phyloP scores from a whole-genome alignment of 2,329 filamentous ascomycete genomes.

The Teratosphaeria destructans region DNA sequence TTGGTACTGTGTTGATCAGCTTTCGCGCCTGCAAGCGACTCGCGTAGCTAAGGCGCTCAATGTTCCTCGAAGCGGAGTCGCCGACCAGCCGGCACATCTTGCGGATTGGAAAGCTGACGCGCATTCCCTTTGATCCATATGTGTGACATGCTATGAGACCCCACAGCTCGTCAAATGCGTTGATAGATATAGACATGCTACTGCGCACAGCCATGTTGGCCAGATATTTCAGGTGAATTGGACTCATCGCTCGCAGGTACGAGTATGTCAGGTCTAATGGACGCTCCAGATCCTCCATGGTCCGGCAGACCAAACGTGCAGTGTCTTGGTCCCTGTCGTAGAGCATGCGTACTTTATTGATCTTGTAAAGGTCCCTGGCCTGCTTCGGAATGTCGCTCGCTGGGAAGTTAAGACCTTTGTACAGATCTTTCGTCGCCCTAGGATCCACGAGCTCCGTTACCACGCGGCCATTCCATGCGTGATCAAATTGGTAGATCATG shows the following conservation, averaged over 20 bases:
- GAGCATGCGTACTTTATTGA: slow-evolving; percentile 79
- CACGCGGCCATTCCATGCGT: slow-evolving; percentile 70
- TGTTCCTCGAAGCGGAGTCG: slow-evolving; percentile 76
- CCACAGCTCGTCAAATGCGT: slow-evolving; percentile 77
- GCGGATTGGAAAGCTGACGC: slow-evolving; percentile 82
- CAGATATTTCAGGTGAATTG: slow-evolving; percentile 80
- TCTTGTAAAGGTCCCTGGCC: slow-evolving; percentile 76
- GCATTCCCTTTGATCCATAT: slow-evolving; percentile 68
- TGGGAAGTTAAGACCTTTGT: slow-evolving; percentile 79
- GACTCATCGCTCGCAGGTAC: slow-evolving; percentile 81
- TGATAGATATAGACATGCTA: slow-evolving; percentile 90
- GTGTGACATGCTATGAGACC: slow-evolving; percentile 78
- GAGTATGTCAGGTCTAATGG: slow-evolving; percentile 77
- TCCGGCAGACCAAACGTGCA: slow-evolving; percentile 70
- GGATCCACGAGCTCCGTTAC: slow-evolving; percentile 82
- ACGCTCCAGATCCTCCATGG: slow-evolving; percentile 58
- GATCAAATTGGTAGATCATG: slow-evolving; percentile 88
- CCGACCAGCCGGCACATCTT: slow-evolving; percentile 87
- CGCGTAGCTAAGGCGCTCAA: slow-evolving; percentile 77
- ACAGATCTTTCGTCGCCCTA: slow-evolving; percentile 67
- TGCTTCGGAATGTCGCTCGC: slow-evolving; percentile 80
- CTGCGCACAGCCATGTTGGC: slow-evolving; percentile 84
- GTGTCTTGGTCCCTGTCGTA: slow-evolving; percentile 77
- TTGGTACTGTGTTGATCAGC: slow-evolving; percentile 75
- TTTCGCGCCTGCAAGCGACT: slow-evolving; percentile 77